A percentile compares a stretch with the other conserved stretches of the same genome.
phyloP scores from a whole-genome alignment of 2,329 filamentous ascomycete species.

The Periconia sp. region DNA sequence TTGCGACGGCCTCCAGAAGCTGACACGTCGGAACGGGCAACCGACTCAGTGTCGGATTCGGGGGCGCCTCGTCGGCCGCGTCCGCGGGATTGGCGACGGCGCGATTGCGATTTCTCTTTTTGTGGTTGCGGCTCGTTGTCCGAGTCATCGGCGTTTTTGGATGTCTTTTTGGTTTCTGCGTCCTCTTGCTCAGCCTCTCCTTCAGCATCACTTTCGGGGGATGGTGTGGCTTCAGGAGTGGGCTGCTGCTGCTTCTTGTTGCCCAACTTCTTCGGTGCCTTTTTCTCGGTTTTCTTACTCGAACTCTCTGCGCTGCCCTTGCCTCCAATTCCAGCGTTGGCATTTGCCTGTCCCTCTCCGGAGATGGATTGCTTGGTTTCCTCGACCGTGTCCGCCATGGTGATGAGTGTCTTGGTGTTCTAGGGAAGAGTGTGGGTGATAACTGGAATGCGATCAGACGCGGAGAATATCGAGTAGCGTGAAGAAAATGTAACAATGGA shows the following conservation, averaged over 20 bases:
- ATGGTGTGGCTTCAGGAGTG: constrained; percentile 52
- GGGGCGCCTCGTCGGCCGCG: constrained; percentile 48
- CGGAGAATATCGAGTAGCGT: constrained; percentile 6
- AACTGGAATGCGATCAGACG: not conserved
- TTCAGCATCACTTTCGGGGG: constrained; percentile 47
- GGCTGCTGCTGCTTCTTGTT: constrained; percentile 49
- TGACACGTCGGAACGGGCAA: constrained; percentile 57
- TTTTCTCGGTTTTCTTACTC: constrained; percentile 51
- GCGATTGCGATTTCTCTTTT: constrained; percentile 47
- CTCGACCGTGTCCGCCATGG: constrained; percentile 43
- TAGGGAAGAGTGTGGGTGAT: constrained; percentile 9
- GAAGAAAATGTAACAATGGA: constrained; percentile 18
- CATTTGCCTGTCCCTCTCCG: constrained; percentile 42
- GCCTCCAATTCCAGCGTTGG: constrained; percentile 38
- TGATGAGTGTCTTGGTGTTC: constrained; percentile 17
- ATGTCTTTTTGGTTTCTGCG: constrained; percentile 39
- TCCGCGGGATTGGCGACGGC: constrained; percentile 53
- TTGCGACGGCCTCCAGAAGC: constrained; percentile 58
- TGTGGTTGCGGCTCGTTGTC: constrained; percentile 51
- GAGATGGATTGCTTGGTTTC: constrained; percentile 40
- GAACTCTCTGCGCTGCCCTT: constrained; percentile 42
- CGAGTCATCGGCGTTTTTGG: constrained; percentile 43
- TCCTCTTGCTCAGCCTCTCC: constrained; percentile 47
- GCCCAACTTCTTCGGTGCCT: constrained; percentile 54
- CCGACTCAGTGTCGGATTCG: constrained; percentile 57